Conservation (phyloP, 495 filamentous ascomycete species). For the Friedmanniomyces simplex region DNA sequence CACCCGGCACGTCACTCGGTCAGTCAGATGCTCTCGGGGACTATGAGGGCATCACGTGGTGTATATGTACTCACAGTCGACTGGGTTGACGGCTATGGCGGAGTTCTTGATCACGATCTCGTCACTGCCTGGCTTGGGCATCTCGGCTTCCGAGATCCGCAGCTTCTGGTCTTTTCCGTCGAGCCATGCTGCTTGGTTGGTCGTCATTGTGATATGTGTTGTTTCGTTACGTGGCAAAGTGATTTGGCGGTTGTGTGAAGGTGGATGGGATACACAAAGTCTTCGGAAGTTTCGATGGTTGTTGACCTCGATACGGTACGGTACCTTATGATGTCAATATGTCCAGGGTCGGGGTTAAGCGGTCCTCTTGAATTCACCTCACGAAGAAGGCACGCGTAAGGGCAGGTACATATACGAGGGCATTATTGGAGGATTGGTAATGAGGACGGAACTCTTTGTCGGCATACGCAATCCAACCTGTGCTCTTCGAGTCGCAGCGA, state of each 20-base stretch:
- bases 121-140: slow-evolving; percentile 28
- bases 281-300: background rate
- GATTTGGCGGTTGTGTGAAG: no score
- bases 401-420: no score
- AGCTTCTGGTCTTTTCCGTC: slow-evolving; percentile 22
- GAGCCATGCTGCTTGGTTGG: slow-evolving; percentile 31
- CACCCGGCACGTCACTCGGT: background rate
- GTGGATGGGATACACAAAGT: no score
- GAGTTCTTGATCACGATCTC: slow-evolving; percentile 33
- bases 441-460: no score
- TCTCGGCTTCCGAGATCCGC: slow-evolving; percentile 20
- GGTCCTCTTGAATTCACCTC: background rate
- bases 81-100: slow-evolving; percentile 34
- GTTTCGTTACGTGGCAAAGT: background rate
- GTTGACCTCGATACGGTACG: no score
- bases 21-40: background rate
- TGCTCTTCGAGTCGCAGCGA: no score
- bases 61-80: slow-evolving; percentile 28
- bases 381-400: no score
- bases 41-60: background rate
- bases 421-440: no score
- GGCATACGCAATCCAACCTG: no score
- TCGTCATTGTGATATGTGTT: background rate
- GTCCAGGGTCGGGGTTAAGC: background rate
- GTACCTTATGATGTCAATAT: no score